Conservation (phyloP, 78 protist genomes). For the Polysphondylium violaceum region DNA sequence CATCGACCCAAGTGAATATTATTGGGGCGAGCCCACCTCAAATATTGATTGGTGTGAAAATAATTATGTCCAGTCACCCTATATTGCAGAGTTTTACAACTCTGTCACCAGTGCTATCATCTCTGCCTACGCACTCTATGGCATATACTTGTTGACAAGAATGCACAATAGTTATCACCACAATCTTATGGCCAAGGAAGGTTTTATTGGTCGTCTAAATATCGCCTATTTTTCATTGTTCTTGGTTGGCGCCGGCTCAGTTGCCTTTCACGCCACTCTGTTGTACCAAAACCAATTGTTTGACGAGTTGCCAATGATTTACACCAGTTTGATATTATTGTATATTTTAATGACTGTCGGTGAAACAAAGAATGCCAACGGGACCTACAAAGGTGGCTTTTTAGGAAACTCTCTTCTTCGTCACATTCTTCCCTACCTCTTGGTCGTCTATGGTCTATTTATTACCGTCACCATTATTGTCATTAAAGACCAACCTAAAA, state of each 20-base stretch:
- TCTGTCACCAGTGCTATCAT: slow-evolving; percentile 47
- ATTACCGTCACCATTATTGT: slow-evolving; percentile 27
- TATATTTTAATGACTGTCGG: slow-evolving; percentile 64
- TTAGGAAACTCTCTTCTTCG: slow-evolving; percentile 49
- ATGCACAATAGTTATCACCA: slow-evolving; percentile 7
- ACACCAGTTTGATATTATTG: slow-evolving; percentile 40
- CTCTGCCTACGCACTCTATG: slow-evolving; percentile 44
- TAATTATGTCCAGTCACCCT: slow-evolving; percentile 52
- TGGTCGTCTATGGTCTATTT: slow-evolving; percentile 47
- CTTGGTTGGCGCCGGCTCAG: slow-evolving; percentile 56
- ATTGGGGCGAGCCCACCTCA: slow-evolving; percentile 49
- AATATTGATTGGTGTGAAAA: slow-evolving; percentile 81
- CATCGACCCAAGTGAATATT: slow-evolving; percentile 4
- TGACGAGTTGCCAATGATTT: slow-evolving; percentile 82
- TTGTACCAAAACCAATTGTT: slow-evolving; percentile 67
- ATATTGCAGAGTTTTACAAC: slow-evolving; percentile 76
- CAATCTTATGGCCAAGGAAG: not conserved
- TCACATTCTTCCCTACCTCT: slow-evolving; percentile 35
- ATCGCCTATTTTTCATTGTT: slow-evolving; percentile 6
- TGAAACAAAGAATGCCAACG: slow-evolving; percentile 11
- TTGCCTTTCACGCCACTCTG: slow-evolving; percentile 68
- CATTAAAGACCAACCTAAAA: slow-evolving; percentile 56
- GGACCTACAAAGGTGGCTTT: slow-evolving; percentile 38
- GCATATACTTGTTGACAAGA: slow-evolving; percentile 33
- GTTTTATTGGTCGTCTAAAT: not conserved